Evolutionary conservation across 2,329 filamentous ascomycete species (phyloP), one percentile per base, ranked within the genome.

Genomic region (Nothophaeocryptopus gaeumannii): DNA sequence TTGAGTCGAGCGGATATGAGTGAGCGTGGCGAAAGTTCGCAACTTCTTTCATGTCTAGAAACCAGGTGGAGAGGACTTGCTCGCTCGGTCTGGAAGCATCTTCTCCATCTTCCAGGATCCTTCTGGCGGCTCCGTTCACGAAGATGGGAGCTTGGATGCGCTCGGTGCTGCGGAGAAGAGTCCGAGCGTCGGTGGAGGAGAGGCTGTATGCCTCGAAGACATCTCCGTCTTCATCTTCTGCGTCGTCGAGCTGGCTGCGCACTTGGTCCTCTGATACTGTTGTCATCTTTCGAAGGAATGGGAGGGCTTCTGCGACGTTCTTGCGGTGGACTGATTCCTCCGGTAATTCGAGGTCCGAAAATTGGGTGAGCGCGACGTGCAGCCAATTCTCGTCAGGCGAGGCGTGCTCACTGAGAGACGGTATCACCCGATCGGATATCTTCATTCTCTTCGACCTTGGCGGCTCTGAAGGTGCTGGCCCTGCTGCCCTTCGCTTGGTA

Each of bases 131-230:
- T 16, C 35, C 15, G 10, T 43, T 12, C 5, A 57, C 55, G 20
- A 57, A 55, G 7, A 57, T 39, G 3, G 55, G 52, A 7, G 42
- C 49, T 20, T 14, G 14, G 29, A 57, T 29, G 2, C 13, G 8
- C 5, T 35, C 36, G 11, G 38, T 20, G 33, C 51, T 44, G 12
- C 20, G 30, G 14, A 57, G 43, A 9, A 57, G 33, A 1, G 12
- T n/a, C 11, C 39, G 39, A 5, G 52, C 55, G 11, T 47, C 39
- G 11, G 8, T 14, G 10, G 46, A 5, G 14, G 36, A 34, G 26
- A 57, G 31, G 8, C 29, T 12, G 33, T 45, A 51, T 26, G 45
- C 45, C 10, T 45, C 48, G 3, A 39, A 34, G 31, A 13, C 43
- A 10, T 39, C 16, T 11, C 14, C 35, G 8, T 14, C 14, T 7